These are phyloP conservation scores for Trichoderma asperellum DNA, from an alignment of 2,329 filamentous ascomycete species.

Conservation along the genomic window DNA sequence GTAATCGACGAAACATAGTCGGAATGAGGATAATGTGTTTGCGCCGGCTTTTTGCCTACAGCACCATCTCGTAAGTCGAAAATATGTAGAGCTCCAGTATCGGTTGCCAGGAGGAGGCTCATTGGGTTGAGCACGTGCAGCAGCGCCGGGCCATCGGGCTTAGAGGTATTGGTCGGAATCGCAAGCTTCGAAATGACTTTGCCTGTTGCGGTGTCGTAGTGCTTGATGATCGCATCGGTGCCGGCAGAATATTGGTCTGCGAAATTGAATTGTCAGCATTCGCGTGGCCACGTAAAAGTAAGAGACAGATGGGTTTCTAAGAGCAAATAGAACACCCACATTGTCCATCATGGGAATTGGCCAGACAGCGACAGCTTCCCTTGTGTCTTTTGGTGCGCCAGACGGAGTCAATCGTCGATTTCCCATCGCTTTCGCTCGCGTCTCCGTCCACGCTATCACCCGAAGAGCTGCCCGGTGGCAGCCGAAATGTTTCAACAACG, in stretches of 20 bases:
- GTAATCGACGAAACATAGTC: conserved; percentile 92
- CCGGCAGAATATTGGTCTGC: conserved; percentile 66
- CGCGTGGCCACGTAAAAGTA: not conserved
- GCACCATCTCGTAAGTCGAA: conserved; percentile 74
- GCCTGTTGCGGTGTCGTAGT: conserved; percentile 62
- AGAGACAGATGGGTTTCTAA: not conserved
- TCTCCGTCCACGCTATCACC: conserved; percentile 57
- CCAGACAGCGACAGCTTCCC: conserved; percentile 84
- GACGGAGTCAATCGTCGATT: conserved; percentile 75
- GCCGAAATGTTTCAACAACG: conserved; percentile 81
- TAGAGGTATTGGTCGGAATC: conserved; percentile 63
- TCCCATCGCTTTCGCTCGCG: conserved; percentile 62
- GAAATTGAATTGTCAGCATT: conserved; percentile 25
- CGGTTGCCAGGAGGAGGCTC: conserved; percentile 84
- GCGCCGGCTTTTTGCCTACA: conserved; percentile 67
- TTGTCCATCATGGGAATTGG: conserved; percentile 77
- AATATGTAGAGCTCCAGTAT: conserved; percentile 86
- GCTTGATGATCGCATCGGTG: conserved; percentile 61
- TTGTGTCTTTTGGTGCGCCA: conserved; percentile 93
- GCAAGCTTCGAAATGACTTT: conserved; percentile 80
- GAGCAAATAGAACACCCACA: conserved; percentile 52
- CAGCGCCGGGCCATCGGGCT: conserved; percentile 74
- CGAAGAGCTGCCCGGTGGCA: conserved; percentile 59
- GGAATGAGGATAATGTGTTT: conserved; percentile 84
- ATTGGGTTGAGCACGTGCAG: conserved; percentile 85